phyloP scores from a whole-genome alignment of 1,284 basidiomycete genomes.

The Anthracocystis walkeri region DNA sequence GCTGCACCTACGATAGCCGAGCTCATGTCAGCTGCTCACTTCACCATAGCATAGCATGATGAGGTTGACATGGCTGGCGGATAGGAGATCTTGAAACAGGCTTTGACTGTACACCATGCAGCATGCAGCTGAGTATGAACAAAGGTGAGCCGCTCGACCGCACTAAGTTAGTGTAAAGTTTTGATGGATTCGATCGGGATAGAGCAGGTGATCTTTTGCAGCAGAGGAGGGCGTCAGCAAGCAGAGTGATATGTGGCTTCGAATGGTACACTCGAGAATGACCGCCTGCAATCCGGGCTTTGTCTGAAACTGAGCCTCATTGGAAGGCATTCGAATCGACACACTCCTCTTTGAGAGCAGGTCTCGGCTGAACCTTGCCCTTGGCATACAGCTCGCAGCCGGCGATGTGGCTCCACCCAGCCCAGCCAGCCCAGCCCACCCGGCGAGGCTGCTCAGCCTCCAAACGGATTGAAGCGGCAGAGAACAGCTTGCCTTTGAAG shows the following conservation, averaged over 20 bases:
- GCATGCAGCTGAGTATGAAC: neutral
- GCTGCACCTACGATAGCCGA: conserved; percentile 5
- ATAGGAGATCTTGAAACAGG: neutral
- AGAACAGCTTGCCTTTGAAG: conserved; percentile 3
- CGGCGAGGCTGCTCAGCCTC: neutral
- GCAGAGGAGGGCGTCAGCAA: conserved; percentile 16
- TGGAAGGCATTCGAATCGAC: neutral
- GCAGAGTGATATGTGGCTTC: conserved; percentile 31
- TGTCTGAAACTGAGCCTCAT: neutral
- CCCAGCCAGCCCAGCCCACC: neutral
- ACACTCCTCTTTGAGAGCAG: neutral
- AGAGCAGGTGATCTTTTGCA: conserved; percentile 3
- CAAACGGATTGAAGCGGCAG: neutral
- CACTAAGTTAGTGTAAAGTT: neutral
- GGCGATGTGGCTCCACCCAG: neutral
- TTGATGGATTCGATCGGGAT: neutral
- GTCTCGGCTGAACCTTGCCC: neutral
- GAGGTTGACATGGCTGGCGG: conserved; percentile 14
- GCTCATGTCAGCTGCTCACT: conserved; percentile 13
- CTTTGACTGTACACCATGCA: too few species aligned
- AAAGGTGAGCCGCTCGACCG: neutral
- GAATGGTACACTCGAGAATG: neutral
- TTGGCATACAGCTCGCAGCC: conserved; percentile 9
- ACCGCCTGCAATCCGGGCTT: neutral
- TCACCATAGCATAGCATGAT: neutral